Base-by-base conservation (phyloP, 192 early-diverging fungal genomes). In the Mortierella hygrophila region DNA sequence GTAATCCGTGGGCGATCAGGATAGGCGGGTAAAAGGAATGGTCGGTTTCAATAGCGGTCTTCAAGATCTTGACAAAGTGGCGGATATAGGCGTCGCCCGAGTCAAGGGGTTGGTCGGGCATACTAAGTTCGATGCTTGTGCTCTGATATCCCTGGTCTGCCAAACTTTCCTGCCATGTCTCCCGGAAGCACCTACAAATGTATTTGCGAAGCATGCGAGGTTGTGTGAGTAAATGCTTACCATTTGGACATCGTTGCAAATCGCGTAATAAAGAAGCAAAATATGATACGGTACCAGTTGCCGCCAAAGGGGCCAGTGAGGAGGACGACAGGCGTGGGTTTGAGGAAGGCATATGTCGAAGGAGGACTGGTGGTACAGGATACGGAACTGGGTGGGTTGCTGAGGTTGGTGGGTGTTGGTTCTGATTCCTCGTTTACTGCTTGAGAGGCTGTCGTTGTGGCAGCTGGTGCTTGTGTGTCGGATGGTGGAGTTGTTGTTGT, bases 1-100 rank as follows among this genome's bases (percentile, higher is more conserved):
- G 81, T 26, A 88, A 72, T 13, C 89, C 89, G 74, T 89, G 85
- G 5, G 89, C 89, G 32, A 89, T 89, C 54, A 89, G 26, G n/a
- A 89, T 83, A 16, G 89, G 89, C 26, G 85, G 89, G 35, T 78
- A 89, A 40, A 84, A 89, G 7, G 85, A 80, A 20, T 88, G 76
- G 68, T 89, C 89, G 6, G 78, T 82, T 42, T 89, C 83, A 52
- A 86, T 83, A 2, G 81, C 83, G 4, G 52, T 89, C 40, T 83
- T 85, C 0, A 89, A 73, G 49, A 80, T 72, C 80, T 83, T 81
- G 71, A 77, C 70, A 57, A 89, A 82, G 23, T 80, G 79, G 10
- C 80, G 75, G 23, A 84, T 80, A 46, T 77, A 79, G 2, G 65
- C 76, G 37, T 80, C 84, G n/a, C 79, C 80, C 10, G 82, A 65